These are phyloP conservation scores for Rhododendron mucronatum DNA, from an alignment of 148 eudicot species.

Conservation along the genomic window DNA sequence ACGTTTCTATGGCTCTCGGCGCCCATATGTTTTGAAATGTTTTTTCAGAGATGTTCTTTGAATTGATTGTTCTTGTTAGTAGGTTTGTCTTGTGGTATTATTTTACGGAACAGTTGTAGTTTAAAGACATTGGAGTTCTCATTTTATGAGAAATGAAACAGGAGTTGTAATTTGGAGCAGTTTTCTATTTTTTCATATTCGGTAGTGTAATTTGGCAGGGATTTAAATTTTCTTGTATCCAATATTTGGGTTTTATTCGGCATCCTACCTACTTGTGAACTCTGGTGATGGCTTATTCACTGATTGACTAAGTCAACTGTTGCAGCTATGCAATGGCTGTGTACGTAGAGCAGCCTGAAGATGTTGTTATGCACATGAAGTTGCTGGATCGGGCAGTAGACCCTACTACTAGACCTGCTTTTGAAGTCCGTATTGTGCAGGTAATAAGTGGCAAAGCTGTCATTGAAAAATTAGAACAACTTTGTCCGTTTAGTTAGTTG, in stretches of 20 bases:
- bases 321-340: slow-evolving; percentile 76
- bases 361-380: slow-evolving; percentile 70
- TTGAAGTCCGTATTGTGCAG: slow-evolving; percentile 66
- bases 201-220: neutral
- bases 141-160: neutral
- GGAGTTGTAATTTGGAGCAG: neutral
- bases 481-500: neutral
- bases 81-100: neutral
- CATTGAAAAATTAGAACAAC: neutral
- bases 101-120: neutral
- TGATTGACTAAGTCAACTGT: neutral
- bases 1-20: neutral
- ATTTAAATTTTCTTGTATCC: neutral
- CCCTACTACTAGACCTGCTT: slow-evolving; percentile 46
- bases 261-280: neutral
- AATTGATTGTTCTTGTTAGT: neutral
- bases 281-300: neutral
- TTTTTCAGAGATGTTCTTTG: neutral
- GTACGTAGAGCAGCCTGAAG: slow-evolving; percentile 73
- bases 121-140: neutral
- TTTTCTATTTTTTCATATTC: neutral
- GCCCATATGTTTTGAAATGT: neutral
- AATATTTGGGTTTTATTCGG: neutral
- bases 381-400: slow-evolving; percentile 58
- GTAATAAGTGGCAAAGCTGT: slow-evolving; percentile 20